Conservation (phyloP, 257 asterid genomes). For the Primulina eburnea region DNA sequence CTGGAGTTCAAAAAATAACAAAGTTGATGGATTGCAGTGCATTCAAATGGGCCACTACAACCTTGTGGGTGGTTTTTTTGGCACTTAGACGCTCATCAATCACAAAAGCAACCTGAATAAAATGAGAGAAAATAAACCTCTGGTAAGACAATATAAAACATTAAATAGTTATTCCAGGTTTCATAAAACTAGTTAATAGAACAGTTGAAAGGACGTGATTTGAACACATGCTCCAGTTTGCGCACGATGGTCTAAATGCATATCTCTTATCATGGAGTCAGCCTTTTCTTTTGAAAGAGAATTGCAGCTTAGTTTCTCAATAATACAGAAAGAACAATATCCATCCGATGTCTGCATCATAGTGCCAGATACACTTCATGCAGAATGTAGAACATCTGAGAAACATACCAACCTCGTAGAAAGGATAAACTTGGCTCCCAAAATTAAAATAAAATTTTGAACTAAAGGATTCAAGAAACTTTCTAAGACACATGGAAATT, state of each 20-base stretch:
- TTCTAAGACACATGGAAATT: slow-evolving; percentile 10
- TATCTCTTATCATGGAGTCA: not conserved
- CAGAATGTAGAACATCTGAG: not conserved
- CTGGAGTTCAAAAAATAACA: slow-evolving; percentile 2
- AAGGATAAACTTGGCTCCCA: slow-evolving; percentile 2
- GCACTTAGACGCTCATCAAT: slow-evolving; percentile 84
- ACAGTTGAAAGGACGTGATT: slow-evolving; percentile 16
- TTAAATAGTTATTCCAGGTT: slow-evolving; percentile 5
- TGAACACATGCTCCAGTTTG: slow-evolving; percentile 13
- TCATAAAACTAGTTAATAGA: slow-evolving; percentile 13
- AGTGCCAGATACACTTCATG: slow-evolving; percentile 8
- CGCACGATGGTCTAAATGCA: not conserved
- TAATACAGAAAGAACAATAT: slow-evolving; percentile 3
- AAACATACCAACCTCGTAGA: not conserved
- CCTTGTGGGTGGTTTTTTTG: slow-evolving; percentile 78
- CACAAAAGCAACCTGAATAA: slow-evolving; percentile 67
- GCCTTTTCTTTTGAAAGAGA: not conserved
- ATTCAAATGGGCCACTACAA: slow-evolving; percentile 21
- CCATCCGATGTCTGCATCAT: not conserved
- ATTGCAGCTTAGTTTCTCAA: slow-evolving; percentile 15
- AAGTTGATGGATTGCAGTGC: not conserved
- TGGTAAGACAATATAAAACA: slow-evolving; percentile 14
- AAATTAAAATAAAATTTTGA: slow-evolving; percentile 17
- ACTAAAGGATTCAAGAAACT: slow-evolving; percentile 13
- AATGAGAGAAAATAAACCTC: slow-evolving; percentile 18